phyloP scores from a whole-genome alignment of 441 rosid genomes.

The Croton setiger region DNA sequence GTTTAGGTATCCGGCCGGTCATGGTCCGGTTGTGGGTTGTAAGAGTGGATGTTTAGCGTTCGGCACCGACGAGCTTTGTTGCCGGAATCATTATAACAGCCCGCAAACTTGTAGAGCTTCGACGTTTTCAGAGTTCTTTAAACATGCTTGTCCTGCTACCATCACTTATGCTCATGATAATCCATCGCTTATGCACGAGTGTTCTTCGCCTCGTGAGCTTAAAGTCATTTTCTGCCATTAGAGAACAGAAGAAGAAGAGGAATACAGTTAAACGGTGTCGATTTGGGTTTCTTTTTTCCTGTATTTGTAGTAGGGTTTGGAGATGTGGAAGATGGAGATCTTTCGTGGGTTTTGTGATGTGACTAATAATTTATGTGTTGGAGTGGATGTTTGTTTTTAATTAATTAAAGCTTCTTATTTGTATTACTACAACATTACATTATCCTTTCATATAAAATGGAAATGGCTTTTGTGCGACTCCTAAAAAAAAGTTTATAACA shows the following conservation, averaged over 20 bases:
- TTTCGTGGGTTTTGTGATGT: too few relatives aligned
- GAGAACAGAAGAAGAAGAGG: background rate
- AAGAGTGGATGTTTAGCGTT: constrained; percentile 83
- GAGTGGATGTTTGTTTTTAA: too few relatives aligned
- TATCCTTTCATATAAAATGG: too few relatives aligned
- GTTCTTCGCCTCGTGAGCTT: constrained; percentile 85
- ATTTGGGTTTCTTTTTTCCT: too few relatives aligned
- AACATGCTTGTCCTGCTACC: constrained; percentile 75
- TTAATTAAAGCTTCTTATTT: too few relatives aligned
- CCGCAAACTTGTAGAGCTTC: constrained; percentile 80
- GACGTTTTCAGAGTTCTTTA: constrained; percentile 60
- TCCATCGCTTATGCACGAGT: constrained; percentile 79
- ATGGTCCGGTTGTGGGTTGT: constrained; percentile 58
- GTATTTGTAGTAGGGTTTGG: too few relatives aligned
- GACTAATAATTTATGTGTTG: too few relatives aligned
- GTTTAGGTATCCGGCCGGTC: constrained; percentile 30
- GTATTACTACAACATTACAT: too few relatives aligned
- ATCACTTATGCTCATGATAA: constrained; percentile 85
- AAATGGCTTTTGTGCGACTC: too few relatives aligned
- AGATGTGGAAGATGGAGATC: too few relatives aligned
- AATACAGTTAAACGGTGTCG: too few relatives aligned
- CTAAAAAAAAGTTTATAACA: too few relatives aligned
- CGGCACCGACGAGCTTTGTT: constrained; percentile 69
- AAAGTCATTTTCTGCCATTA: constrained; percentile 93
- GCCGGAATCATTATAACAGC: constrained; percentile 58